Base-by-base conservation (phyloP, 306 rosid species). In the Cucumis cinereus region DNA sequence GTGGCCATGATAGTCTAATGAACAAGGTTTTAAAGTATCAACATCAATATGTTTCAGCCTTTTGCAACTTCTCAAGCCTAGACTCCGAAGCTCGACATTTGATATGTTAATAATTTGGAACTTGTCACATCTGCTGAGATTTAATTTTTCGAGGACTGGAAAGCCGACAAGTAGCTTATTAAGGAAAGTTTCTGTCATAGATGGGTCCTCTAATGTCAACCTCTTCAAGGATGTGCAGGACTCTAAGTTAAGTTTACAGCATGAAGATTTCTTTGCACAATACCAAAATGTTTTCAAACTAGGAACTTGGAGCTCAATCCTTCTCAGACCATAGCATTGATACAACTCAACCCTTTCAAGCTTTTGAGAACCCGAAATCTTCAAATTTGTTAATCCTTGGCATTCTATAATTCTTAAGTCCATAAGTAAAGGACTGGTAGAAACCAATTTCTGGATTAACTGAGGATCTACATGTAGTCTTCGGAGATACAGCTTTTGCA, bases 201-300 rank as follows among this genome's bases (percentile, higher is more conserved):
- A 77, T 56, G 75, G 81, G 82, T 84, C 83, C 36, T 81, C 84
- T 59, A 89, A 77, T 28, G 88, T 83, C 84, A 89, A 76, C 61
- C 83, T 81, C 81, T 83, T 89, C 81, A 89, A 54, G 79, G 84
- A 86, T 8, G 22, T 78, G 35, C 90, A 89, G 15, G 57, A 80
- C 36, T 19, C 83, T 73, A 84, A 81, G 79, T 54, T 68, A 55
- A 89, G 73, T 77, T 86, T 73, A 77, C 91, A 86, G 22, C 83
- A 45, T 17, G 52, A 9, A 15, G 69, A 53, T 55, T 62, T 80
- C 78, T 77, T 75, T 77, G 83, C 82, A 47, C 82, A 75, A 86
- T 62, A 89, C 89, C 91, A 83, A 80, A 89, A 84, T 70, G 94
- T 84, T 59, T 81, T 82, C 68, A 89, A 89, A 81, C 57, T 80